Conservation (phyloP, 129 eudicot species). For the Saussurea involucrata region DNA sequence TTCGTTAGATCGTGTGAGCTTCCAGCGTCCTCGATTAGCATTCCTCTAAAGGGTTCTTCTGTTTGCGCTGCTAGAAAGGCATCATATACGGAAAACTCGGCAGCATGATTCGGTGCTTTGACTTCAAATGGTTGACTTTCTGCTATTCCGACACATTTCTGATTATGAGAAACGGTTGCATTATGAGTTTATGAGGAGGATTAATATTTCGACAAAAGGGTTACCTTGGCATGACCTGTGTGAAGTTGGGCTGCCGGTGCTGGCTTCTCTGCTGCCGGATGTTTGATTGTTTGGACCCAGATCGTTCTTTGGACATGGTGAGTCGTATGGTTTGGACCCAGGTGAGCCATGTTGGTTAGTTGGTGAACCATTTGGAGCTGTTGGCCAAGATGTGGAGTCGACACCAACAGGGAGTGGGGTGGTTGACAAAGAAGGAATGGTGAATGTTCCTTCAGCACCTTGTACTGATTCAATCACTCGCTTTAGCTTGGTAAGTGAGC, state of each 20-base stretch:
- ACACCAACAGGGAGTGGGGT: slow-evolving; percentile 56
- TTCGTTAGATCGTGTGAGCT: slow-evolving; percentile 82
- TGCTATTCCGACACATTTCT: slow-evolving; percentile 30
- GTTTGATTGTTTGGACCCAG: slow-evolving; percentile 18
- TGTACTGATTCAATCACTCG: slow-evolving; percentile 92
- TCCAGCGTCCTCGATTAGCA: slow-evolving; percentile 84
- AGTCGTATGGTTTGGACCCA: slow-evolving; percentile 44
- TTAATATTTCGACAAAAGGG: slow-evolving; percentile 36
- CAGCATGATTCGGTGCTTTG: slow-evolving; percentile 36
- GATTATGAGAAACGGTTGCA: slow-evolving; percentile 28
- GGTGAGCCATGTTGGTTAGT: slow-evolving; percentile 52
- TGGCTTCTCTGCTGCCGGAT: slow-evolving; percentile 58
- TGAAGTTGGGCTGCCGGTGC: slow-evolving; percentile 81
- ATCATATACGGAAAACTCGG: slow-evolving; percentile 39
- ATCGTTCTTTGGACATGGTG: slow-evolving; percentile 38
- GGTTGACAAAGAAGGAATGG: slow-evolving; percentile 61
- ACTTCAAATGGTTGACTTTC: slow-evolving; percentile 37
- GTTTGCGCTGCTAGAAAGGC: slow-evolving; percentile 41
- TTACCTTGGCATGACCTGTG: slow-evolving; percentile 80
- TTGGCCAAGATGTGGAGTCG: slow-evolving; percentile 69
- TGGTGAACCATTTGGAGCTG: slow-evolving; percentile 48
- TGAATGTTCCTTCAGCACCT: slow-evolving; percentile 88
- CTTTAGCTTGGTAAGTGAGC: slow-evolving; percentile 85
- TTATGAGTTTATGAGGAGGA: slow-evolving; percentile 31
- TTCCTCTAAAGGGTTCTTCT: slow-evolving; percentile 57